These are phyloP conservation scores for Fusarium denticulatum DNA, from an alignment of 2,329 filamentous ascomycete genomes.

Conservation along the genomic window DNA sequence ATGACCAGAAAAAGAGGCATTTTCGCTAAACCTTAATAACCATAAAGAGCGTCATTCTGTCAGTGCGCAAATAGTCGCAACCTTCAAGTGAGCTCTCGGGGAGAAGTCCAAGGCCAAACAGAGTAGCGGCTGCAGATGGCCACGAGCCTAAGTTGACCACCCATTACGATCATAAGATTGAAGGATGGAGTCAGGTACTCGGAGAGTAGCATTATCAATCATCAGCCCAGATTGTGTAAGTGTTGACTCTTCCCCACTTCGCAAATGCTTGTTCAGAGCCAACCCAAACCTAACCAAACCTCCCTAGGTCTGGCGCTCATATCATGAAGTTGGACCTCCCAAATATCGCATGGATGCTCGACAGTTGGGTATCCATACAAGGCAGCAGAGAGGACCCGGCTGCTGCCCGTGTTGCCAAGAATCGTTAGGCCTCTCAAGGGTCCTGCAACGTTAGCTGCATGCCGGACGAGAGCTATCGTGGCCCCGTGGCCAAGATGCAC, in stretches of 20 bases:
- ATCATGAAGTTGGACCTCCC: slow-evolving; percentile 18
- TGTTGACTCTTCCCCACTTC: slow-evolving; percentile 6
- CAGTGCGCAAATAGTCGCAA: neutral
- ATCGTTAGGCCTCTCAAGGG: slow-evolving; percentile 26
- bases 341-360: slow-evolving; percentile 18
- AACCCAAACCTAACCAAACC: neutral
- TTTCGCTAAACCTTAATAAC: neutral
- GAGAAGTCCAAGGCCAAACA: neutral
- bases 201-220: slow-evolving; percentile 1
- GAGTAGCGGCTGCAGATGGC: neutral
- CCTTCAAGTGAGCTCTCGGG: neutral
- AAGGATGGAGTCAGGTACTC: neutral
- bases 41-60: neutral
- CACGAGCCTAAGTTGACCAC: neutral
- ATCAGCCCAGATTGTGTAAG: slow-evolving; percentile 34
- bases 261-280: slow-evolving; percentile 22
- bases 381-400: neutral
- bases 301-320: slow-evolving; percentile 7
- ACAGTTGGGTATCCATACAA: slow-evolving; percentile 7
- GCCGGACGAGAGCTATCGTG: slow-evolving; percentile 7
- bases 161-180: slow-evolving; percentile 6
- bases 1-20: neutral
- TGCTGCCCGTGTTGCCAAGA: slow-evolving; percentile 15
- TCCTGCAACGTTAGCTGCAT: slow-evolving; percentile 27
- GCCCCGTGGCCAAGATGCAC: slow-evolving; percentile 16